Conservation (phyloP, 2,329 filamentous ascomycete genomes). For the Epichloe hybrida region DNA sequence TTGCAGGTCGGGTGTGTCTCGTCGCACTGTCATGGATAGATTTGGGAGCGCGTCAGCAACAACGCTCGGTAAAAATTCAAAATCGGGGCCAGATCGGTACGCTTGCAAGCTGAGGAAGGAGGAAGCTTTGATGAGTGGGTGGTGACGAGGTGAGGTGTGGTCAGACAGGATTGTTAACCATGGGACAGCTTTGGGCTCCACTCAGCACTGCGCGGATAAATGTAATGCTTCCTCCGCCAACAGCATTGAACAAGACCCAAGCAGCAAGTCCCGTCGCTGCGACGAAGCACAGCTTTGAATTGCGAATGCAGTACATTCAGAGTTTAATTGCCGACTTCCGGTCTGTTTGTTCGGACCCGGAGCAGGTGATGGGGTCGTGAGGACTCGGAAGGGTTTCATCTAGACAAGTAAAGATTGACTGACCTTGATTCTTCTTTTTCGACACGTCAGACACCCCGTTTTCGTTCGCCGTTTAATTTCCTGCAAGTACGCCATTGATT, state of each 20-base stretch:
- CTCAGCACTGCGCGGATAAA: slow-evolving; percentile 2
- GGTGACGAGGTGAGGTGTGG: not conserved
- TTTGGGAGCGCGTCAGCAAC: slow-evolving; percentile 3
- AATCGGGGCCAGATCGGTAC: not conserved
- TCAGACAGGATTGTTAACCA: not conserved
- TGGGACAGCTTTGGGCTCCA: slow-evolving; percentile 1
- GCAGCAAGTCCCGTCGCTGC: too few species aligned
- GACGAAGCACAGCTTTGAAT: too few species aligned
- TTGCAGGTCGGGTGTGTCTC: slow-evolving; percentile 87
- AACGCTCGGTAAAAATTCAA: slow-evolving; percentile 1
- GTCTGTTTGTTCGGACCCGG: too few species aligned
- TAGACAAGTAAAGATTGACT: slow-evolving; percentile 12
- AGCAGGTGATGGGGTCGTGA: too few species aligned
- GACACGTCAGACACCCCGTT: slow-evolving; percentile 49
- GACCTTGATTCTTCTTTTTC: slow-evolving; percentile 50
- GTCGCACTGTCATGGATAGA: slow-evolving; percentile 56
- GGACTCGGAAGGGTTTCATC: slow-evolving; percentile 4
- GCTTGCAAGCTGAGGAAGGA: not conserved
- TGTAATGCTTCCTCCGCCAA: not conserved
- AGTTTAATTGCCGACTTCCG: too few species aligned
- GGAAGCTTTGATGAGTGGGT: not conserved
- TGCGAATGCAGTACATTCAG: too few species aligned
- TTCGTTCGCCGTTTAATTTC: slow-evolving; percentile 51
- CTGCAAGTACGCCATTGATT: slow-evolving; percentile 20
- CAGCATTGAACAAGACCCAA: not conserved